Conservation (phyloP, 257 asterid genomes). For the Apocynum venetum region DNA sequence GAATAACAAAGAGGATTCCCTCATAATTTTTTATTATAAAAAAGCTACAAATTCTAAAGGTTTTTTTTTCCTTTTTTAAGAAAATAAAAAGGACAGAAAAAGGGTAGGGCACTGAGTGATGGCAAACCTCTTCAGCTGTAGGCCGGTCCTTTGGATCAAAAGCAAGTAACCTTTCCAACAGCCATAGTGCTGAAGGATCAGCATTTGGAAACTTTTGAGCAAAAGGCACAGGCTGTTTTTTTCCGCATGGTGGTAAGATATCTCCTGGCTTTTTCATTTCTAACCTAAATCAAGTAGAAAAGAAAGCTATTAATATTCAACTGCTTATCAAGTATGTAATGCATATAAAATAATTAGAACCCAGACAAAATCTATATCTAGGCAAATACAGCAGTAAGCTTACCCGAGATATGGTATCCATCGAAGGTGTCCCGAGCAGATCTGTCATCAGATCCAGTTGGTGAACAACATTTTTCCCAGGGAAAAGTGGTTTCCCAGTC, state of each 20-base stretch:
- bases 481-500: too few species aligned
- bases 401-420: conserved; percentile 77
- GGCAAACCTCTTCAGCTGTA: conserved; percentile 75
- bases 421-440: conserved; percentile 85
- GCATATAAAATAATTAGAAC: background rate
- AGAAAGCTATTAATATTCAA: conserved; percentile 2
- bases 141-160: conserved; percentile 91
- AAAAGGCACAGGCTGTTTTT: conserved; percentile 62
- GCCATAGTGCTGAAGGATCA: conserved; percentile 68
- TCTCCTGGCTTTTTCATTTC: conserved; percentile 88
- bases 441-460: conserved; percentile 89
- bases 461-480: conserved; percentile 83
- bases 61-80: background rate
- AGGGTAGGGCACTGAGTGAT: background rate
- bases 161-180: conserved; percentile 73
- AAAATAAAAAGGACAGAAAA: background rate
- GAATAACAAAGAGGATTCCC: too few species aligned
- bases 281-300: conserved; percentile 45
- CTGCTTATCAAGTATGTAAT: background rate
- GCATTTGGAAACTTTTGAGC: conserved; percentile 75
- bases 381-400: conserved; percentile 20
- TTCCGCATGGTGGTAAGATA: conserved; percentile 78
- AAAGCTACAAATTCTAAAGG: background rate
- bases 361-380: background rate
- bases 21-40: too few species aligned